Base-by-base conservation (phyloP, 2,329 filamentous ascomycete species). In the Orbilia oligospora region DNA sequence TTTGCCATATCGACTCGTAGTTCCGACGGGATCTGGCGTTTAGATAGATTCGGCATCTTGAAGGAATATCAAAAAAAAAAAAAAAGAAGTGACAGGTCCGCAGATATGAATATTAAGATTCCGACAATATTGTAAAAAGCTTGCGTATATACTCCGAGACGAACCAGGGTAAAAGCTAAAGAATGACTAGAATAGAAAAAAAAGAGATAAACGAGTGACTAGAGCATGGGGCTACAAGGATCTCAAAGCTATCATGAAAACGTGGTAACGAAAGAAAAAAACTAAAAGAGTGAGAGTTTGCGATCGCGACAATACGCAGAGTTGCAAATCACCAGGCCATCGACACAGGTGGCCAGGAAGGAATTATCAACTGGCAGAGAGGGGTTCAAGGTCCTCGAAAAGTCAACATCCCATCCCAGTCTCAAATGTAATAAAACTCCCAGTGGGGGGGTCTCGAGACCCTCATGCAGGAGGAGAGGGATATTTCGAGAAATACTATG, bases 151-250 rank as follows among this genome's bases (percentile, higher is more conserved):
- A 36, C 41, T 22, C 36, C 18, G 33, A 65, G 14, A 65, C 30
- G 18, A 33, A 24, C 38, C 4, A 41, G 33, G 55, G 55, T 16
- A 33, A 18, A 49, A n/a, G 2, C 18, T 18, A 65, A 49, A 41
- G 61, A 65, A 20, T 22, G 61, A 65, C 30, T 30, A 49, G 61
- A 65, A 65, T 65, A 65, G 61, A 65, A 33, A n/a, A 22, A 49
- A 20, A n/a, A n/a, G n/a, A n/a, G 61, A 65, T 65, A 49, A 65
- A 65, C 41, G 61, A 65, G 38, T 49, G 61, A 49, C 24, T 65
- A 49, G 41, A 46, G 18, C n/a, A 10, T 36, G 49, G 22, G 61
- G 61, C 8, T 48, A 33, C 46, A n/a, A 12, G 61, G 61, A 49
- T 48, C 9, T 5, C 41, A 48, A 49, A 18, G 22, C 46, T 49